phyloP scores from a whole-genome alignment of 202 grass and related monocot genomes.

The Panicum hallii region DNA sequence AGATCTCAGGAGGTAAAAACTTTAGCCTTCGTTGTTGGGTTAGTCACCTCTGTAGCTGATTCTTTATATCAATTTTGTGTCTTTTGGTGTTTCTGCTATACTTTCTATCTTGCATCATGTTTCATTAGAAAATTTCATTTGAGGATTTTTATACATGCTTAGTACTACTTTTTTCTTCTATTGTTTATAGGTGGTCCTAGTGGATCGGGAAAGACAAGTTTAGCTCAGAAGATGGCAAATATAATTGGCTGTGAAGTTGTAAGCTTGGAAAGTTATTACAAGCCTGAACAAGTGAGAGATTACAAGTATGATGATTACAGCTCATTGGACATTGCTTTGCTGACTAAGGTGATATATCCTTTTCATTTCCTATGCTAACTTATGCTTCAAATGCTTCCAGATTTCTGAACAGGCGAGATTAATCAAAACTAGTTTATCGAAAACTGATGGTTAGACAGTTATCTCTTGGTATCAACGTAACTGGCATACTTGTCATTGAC shows the following conservation, averaged over 20 bases:
- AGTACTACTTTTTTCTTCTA: slow-evolving; percentile 19
- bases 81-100: slow-evolving; percentile 1
- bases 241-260: slow-evolving; percentile 99
- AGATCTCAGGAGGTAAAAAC: background rate
- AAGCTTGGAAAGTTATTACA: slow-evolving; percentile 98
- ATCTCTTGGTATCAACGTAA: slow-evolving; percentile 11
- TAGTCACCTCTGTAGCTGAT: background rate
- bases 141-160: slow-evolving; percentile 23
- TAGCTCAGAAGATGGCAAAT: slow-evolving; percentile 99
- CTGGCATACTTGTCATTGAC: background rate
- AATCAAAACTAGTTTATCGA: slow-evolving; percentile 1
- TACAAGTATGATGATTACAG: slow-evolving; percentile 96
- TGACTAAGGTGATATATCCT: slow-evolving; percentile 68
- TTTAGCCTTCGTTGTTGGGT: background rate
- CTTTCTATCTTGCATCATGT: background rate
- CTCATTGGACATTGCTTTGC: slow-evolving; percentile 91
- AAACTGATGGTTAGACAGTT: slow-evolving; percentile 10
- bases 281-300: slow-evolving; percentile 95
- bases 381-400: slow-evolving; percentile 33
- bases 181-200: slow-evolving; percentile 83
- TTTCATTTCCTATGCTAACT: slow-evolving; percentile 27
- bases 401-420: slow-evolving; percentile 22
- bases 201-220: slow-evolving; percentile 97
- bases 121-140: background rate
- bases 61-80: background rate